Evolutionary conservation across 495 filamentous ascomycete genomes (phyloP), one percentile per base, ranked within the genome.

Genomic region (Penicillium subrubescens): DNA sequence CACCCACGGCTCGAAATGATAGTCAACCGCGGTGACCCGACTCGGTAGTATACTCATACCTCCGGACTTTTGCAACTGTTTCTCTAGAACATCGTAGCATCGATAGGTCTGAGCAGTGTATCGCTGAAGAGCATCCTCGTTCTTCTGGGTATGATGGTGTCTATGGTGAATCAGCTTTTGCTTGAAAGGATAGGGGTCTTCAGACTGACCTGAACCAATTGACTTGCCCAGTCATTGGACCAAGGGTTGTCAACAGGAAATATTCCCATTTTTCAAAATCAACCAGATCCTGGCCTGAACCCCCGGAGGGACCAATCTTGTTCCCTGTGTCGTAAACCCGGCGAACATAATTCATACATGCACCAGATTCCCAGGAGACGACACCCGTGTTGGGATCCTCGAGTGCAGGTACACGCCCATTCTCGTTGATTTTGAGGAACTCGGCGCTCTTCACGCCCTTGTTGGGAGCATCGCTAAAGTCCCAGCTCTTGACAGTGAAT

Each of bases 351-450:
- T 79, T 78, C 66, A 79, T 76, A 46, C 73, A 75, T 11, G 77
- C 77, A 2, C 70, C 71, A 6, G 73, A 76, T 66, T 79, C 76
- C 81, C 78, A 80, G 11, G 71, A 62, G 1, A 73, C 65, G 23
- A 83, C 71, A 12, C 76, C 75, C 1, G 79, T 83, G 62, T 82
- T 83, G 17, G 81, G 73, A 39, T 77, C 69, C 39, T 77, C 72
- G 10, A 97, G 69, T 0, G 92, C 91, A 2, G 93, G 93, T 54
- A 96, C 93, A 27, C 93, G 89, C 56, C 93, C 92, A 70, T 96
- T 97, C 44, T 93, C 92, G 73, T 95, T 96, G 75, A 96, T 92
- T 17, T 84, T 83, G 21, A 94, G 80, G 75, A 90, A 97, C 81
- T 85, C 87, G 73, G 73, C 39, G 83, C 83, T 75, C 87, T 96